Base-by-base conservation (phyloP, 1,284 basidiomycete species). In the Stereum hirsutum region DNA sequence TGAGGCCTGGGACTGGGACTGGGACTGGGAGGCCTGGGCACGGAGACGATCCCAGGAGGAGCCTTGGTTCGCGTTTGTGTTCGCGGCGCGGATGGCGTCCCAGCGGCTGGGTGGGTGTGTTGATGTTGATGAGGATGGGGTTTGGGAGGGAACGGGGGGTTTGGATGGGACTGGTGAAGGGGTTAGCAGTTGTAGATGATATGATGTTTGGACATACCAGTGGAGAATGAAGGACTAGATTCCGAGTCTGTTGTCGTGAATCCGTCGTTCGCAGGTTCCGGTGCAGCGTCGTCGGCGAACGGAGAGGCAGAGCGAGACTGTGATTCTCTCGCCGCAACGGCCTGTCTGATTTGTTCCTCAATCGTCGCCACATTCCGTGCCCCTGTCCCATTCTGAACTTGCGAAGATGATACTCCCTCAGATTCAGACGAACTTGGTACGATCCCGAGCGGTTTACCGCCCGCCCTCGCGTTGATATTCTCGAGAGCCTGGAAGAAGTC, bases 41-140 rank as follows among this genome's bases (percentile, higher is more conserved):
- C 82, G 75, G 23, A 85, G 64, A 26, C 60, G 57, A 51, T 84
- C 81, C 81, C 81, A 85, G 5, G 78, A 67, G 11, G 82, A 81
- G 19, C 63, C 63, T 25, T 64, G 57, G 3, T 64, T 65, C 24
- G 62, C 46, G 46, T 46, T 56, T 25, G 66, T 58, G 46, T 79
- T 80, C n/a, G 62, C 69, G 37, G 63, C 62, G 42, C 81, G 75
- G 34, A 85, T 76, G 48, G 78, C 70, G 32, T 81, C 78, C 82
- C 81, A 85, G 48, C 63, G 71, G 44, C 56, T 14, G 72, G 43
- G 48, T 43, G 12, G 58, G 54, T n/a, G n/a, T n/a, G n/a, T n/a
- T n/a, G n/a, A n/a, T n/a, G n/a, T n/a, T n/a, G 54, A 43, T 12
- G 57, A 43, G 39, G 46, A 43, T 33, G 30, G 23, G 53, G 49